A percentile compares a stretch with the other conserved stretches of the same genome.
Evolutionary conservation across 129 eudicot genomes (phyloP).

Genomic region (Pseudognaphalium luteoalbum): DNA sequence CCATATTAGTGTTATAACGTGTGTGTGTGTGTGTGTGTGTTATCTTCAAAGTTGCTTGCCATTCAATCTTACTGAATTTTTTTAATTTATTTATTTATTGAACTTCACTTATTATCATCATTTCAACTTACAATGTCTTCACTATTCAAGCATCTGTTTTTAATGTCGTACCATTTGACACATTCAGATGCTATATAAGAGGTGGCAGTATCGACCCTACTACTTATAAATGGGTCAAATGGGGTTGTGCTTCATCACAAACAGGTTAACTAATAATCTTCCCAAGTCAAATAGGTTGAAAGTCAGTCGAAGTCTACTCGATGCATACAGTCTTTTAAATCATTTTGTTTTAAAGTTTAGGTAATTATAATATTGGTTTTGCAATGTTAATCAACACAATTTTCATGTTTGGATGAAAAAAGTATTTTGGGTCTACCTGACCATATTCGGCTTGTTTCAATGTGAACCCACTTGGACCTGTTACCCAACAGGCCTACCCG

Average conservation of each 20-base stretch:
- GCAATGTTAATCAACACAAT: no score
- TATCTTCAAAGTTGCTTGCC: neutral
- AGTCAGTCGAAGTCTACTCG: neutral
- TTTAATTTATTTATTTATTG: constrained; percentile 2
- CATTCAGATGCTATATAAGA: neutral
- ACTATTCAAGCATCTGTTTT: neutral
- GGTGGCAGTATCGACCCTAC: neutral
- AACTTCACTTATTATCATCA: neutral
- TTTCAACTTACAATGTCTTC: neutral
- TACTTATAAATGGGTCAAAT: neutral
- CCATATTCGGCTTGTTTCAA: no score
- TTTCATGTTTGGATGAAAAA: no score
- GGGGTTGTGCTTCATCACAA: neutral
- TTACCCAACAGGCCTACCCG: no score
- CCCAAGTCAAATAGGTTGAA: neutral
- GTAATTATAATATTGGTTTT: no score
- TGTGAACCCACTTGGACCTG: neutral
- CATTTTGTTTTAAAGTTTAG: no score
- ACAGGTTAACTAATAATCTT: no score
- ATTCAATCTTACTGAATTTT: constrained; percentile 6
- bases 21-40: constrained; percentile 4
- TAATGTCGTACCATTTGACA: neutral
- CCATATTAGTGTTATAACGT: neutral
- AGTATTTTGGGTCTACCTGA: no score
- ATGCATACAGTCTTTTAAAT: neutral